Percentiles rank a stretch among this genome's conserved stretches.
Evolutionary conservation across 2,329 filamentous ascomycete genomes (phyloP).

Genomic region (Colletotrichum plurivorum): DNA sequence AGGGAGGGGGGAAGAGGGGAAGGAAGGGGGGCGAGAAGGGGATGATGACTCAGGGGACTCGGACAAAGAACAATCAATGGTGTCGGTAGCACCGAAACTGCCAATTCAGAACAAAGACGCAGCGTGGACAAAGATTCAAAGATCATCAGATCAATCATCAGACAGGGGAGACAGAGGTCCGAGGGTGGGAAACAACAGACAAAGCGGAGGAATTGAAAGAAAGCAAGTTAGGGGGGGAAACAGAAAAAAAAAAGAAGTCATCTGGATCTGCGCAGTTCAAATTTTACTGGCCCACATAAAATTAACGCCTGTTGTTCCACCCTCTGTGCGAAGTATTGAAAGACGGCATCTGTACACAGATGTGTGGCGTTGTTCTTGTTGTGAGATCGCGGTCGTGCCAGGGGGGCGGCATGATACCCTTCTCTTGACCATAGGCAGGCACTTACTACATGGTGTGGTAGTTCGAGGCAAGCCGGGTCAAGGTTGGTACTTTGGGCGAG

Average conservation of each 20-base stretch:
- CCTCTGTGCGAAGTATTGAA: not conserved
- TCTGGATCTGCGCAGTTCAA: constrained; percentile 30
- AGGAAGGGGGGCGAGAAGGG: not conserved
- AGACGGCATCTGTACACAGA: not conserved
- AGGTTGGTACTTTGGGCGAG: constrained; percentile 17
- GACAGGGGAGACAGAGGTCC: not conserved
- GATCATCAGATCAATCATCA: not conserved
- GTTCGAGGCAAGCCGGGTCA: constrained; percentile 27
- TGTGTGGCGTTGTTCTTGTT: constrained; percentile 2
- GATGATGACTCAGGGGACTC: not conserved
- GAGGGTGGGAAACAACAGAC: too few relatives aligned
- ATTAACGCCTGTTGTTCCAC: constrained; percentile 13
- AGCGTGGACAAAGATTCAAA: not conserved
- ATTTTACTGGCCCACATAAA: constrained; percentile 38
- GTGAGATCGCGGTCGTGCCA: not conserved
- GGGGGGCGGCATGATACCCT: not conserved
- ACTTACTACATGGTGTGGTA: too few relatives aligned
- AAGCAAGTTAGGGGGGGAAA: not conserved
- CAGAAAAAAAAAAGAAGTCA: constrained; percentile 3
- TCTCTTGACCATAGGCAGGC: not conserved
- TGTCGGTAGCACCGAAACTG: not conserved
- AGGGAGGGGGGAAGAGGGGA: not conserved
- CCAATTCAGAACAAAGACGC: not conserved
- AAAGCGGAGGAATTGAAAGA: not conserved
- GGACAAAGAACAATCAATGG: not conserved